Evolutionary conservation across 1,284 basidiomycete species (phyloP).

Genomic region (Ustilago xerochloae): DNA sequence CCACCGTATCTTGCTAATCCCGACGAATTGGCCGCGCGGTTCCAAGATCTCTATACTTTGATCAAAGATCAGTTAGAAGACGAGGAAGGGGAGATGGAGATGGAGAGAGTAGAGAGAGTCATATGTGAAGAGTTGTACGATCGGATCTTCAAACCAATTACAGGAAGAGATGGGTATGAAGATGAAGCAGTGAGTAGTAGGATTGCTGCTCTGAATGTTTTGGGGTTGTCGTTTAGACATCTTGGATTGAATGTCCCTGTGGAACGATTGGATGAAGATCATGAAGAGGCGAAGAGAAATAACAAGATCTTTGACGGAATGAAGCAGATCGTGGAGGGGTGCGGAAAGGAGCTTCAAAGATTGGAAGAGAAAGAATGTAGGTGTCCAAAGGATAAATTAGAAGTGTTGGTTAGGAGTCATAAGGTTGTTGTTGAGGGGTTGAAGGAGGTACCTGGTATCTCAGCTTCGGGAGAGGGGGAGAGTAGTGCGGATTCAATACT

Average conservation of each 20-base stretch:
- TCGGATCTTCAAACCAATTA: constrained; percentile 75
- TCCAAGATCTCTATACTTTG: constrained; percentile 80
- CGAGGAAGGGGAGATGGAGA: constrained; percentile 61
- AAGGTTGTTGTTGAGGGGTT: constrained; percentile 80
- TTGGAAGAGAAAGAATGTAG: constrained; percentile 74
- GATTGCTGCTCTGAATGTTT: constrained; percentile 87
- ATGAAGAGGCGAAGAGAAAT: constrained; percentile 30
- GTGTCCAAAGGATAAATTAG: constrained; percentile 81
- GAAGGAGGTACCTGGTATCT: too few relatives aligned
- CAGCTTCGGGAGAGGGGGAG: constrained; percentile 4
- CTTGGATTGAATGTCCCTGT: constrained; percentile 79
- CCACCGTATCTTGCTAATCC: constrained; percentile 33
- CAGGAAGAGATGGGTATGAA: constrained; percentile 82
- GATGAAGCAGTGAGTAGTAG: constrained; percentile 87
- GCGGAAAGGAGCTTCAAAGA: constrained; percentile 82
- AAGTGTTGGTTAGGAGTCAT: constrained; percentile 82
- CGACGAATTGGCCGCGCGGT: constrained; percentile 71
- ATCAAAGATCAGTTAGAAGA: constrained; percentile 68
- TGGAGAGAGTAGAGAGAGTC: constrained; percentile 79
- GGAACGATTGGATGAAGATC: constrained; percentile 58
- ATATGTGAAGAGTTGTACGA: constrained; percentile 81
- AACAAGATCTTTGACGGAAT: constrained; percentile 73
- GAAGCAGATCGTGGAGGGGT: constrained; percentile 76
- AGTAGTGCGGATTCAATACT: constrained; percentile 77
- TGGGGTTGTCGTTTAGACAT: constrained; percentile 86